Percentiles rank a stretch among this genome's conserved stretches.
phyloP scores from a whole-genome alignment of 1,284 basidiomycete genomes.

The Cutaneotrichosporon sp. region DNA sequence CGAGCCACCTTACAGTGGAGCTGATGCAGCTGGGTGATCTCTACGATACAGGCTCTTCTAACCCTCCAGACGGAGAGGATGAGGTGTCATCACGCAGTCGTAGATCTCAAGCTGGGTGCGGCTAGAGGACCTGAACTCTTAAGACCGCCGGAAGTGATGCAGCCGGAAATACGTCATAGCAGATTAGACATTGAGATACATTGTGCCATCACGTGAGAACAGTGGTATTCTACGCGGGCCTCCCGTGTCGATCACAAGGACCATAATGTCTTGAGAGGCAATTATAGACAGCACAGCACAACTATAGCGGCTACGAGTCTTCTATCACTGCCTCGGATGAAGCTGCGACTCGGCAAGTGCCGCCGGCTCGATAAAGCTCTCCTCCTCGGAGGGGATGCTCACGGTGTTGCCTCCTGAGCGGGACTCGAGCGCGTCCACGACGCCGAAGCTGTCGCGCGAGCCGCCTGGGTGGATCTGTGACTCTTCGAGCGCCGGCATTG shows the following conservation, averaged over 20 bases:
- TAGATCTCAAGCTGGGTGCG: too few species aligned
- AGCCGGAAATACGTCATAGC: too few species aligned
- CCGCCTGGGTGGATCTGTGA: neutral
- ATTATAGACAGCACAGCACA: neutral
- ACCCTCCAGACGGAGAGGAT: too few species aligned
- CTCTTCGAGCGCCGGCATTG: neutral
- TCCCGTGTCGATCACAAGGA: too few species aligned
- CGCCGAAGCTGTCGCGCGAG: neutral
- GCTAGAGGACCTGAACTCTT: too few species aligned
- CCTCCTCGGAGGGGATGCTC: neutral
- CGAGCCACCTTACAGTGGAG: too few species aligned
- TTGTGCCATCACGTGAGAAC: neutral
- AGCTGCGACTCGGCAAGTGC: neutral
- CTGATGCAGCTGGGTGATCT: too few species aligned
- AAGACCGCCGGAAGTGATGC: too few species aligned
- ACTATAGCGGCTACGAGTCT: neutral
- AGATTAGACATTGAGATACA: too few species aligned
- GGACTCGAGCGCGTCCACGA: neutral
- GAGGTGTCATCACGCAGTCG: too few species aligned
- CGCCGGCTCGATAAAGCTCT: neutral
- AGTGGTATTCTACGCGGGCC: neutral
- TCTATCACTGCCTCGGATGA: neutral
- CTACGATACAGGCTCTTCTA: too few species aligned
- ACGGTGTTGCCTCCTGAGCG: neutral
- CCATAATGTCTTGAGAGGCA: neutral